Percentiles rank a stretch among this genome's conserved stretches.
These are phyloP conservation scores for Jatropha curcas DNA, from an alignment of 345 rosid genomes.

Conservation along the genomic window DNA sequence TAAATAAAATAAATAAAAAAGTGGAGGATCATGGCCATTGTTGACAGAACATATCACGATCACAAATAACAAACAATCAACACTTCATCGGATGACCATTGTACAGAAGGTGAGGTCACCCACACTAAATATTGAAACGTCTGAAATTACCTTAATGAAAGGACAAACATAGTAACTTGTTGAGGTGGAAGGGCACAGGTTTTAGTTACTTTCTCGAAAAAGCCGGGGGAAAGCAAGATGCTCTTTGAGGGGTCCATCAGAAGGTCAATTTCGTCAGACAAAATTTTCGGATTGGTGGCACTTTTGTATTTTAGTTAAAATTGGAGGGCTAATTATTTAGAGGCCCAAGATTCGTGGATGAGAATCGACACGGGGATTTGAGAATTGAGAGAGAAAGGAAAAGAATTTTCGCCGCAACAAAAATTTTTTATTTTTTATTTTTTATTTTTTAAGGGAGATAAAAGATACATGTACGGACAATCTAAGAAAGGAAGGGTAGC, in stretches of 20 bases:
- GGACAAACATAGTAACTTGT: not conserved
- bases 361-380: conserved; percentile 2
- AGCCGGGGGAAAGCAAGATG: conserved; percentile 4
- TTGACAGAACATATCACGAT: not conserved
- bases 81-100: not conserved
- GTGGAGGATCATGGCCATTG: not conserved
- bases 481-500: not conserved
- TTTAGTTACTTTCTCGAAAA: conserved; percentile 1
- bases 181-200: not conserved
- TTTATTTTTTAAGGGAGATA: not conserved
- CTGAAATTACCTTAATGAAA: not conserved
- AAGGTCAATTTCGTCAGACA: not conserved
- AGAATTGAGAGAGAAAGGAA: not conserved
- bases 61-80: no score
- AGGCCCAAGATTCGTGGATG: conserved; percentile 6
- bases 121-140: not conserved
- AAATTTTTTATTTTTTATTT: no score
- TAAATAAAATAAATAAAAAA: not conserved
- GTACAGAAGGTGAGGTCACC: not conserved
- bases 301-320: not conserved
- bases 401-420: conserved; percentile 1
- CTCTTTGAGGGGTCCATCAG: conserved; percentile 8
- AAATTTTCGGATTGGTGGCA: not conserved
- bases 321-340: not conserved
- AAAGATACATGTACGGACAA: conserved; percentile 8